Conservation (phyloP, 257 asterid genomes). For the Salvia splendens region DNA sequence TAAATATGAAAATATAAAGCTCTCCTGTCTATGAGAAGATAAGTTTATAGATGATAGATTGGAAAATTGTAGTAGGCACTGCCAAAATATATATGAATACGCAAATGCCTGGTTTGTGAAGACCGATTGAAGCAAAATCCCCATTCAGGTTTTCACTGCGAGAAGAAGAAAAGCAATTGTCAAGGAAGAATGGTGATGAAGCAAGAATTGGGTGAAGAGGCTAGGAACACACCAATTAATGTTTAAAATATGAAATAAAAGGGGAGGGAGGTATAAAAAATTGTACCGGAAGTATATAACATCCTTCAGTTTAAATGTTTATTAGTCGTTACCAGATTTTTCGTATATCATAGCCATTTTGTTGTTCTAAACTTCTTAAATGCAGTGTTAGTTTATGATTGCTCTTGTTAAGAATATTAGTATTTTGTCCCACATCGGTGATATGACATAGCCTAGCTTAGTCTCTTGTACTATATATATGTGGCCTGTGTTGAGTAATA, state of each 20-base stretch:
- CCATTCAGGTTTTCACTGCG: not conserved
- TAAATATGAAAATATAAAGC: not conserved
- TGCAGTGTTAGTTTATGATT: not conserved
- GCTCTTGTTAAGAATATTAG: too few species aligned
- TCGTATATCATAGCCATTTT: not conserved
- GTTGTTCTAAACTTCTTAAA: not conserved
- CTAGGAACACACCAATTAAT: not conserved
- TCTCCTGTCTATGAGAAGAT: constrained; percentile 1
- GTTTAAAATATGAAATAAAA: not conserved
- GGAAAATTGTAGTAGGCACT: not conserved
- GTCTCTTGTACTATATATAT: too few species aligned
- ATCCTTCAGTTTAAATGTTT: not conserved
- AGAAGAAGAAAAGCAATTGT: not conserved
- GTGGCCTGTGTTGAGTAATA: too few species aligned
- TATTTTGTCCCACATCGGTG: too few species aligned
- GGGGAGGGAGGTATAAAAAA: not conserved
- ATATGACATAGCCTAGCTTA: too few species aligned
- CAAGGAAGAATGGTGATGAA: not conserved
- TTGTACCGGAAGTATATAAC: not conserved
- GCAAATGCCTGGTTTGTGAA: constrained; percentile 18
- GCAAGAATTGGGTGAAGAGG: not conserved
- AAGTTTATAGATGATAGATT: not conserved
- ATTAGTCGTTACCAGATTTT: not conserved
- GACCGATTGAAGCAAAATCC: not conserved
- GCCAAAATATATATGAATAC: not conserved